Percentiles rank a stretch among this genome's conserved stretches.
Conservation (phyloP, 2,329 filamentous ascomycete genomes). For the Colletotrichum truncatum region DNA sequence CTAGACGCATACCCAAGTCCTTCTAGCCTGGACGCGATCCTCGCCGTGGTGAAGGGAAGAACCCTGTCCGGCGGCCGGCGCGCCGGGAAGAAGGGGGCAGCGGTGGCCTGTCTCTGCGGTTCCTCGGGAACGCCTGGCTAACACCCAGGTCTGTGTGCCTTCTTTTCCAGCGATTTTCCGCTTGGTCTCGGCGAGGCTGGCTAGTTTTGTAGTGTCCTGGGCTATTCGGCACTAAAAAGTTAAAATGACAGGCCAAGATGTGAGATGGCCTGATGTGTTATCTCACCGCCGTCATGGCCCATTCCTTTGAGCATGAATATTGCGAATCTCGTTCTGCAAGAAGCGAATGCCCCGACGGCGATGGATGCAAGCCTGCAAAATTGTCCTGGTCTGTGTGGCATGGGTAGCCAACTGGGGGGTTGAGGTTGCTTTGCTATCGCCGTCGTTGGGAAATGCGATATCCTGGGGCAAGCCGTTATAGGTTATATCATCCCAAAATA, state of each 20-base stretch:
- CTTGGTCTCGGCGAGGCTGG: slow-evolving; percentile 3
- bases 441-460: too few relatives aligned
- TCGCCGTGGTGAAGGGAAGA: background rate
- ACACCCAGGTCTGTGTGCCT: background rate
- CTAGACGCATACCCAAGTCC: slow-evolving; percentile 8
- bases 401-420: too few relatives aligned
- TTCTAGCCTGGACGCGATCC: slow-evolving; percentile 12
- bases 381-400: too few relatives aligned
- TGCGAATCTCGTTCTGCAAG: slow-evolving; percentile 7
- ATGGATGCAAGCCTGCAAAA: background rate
- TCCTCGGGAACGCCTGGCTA: slow-evolving; percentile 21
- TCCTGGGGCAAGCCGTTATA: background rate
- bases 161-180: background rate
- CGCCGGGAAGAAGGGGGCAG: slow-evolving; percentile 19
- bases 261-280: slow-evolving; percentile 6
- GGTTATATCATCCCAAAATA: background rate
- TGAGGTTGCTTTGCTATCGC: too few relatives aligned
- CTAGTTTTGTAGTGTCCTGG: background rate
- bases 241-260: background rate
- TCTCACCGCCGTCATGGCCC: background rate
- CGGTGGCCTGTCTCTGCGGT: slow-evolving; percentile 22
- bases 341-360: background rate
- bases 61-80: slow-evolving; percentile 13
- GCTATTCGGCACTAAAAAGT: background rate
- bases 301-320: slow-evolving; percentile 14